phyloP scores from a whole-genome alignment of 2,329 filamentous ascomycete species.

The Tolypocladium nubicola region DNA sequence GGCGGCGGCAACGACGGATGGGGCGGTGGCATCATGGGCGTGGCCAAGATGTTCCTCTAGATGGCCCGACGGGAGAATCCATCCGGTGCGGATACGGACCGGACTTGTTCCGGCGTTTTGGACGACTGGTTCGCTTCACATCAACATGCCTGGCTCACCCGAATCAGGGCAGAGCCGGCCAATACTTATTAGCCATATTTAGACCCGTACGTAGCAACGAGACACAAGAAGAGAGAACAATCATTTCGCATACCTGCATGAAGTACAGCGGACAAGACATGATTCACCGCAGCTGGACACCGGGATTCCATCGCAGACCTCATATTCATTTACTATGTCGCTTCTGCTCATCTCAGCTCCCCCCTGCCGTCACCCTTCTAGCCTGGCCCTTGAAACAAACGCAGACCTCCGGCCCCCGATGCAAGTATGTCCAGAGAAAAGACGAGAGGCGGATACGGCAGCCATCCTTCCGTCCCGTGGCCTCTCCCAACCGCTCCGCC shows the following conservation, averaged over 20 bases:
- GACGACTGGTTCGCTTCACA: not conserved
- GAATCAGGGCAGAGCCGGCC: not conserved
- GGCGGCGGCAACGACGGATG: conserved; percentile 16
- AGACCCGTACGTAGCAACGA: not conserved
- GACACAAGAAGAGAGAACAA: not conserved
- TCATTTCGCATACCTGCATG: not conserved
- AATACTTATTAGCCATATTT: not conserved
- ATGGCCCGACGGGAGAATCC: not conserved
- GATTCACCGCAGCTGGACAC: no score
- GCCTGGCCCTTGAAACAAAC: not conserved
- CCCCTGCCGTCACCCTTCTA: not conserved
- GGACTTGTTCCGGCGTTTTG: not conserved
- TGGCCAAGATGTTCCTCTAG: conserved; percentile 28
- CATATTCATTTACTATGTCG: not conserved
- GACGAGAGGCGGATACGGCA: not conserved
- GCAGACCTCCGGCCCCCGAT: not conserved
- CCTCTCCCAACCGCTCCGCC: not conserved
- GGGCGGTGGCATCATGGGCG: conserved; percentile 22
- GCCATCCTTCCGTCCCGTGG: not conserved
- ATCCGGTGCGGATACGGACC: not conserved
- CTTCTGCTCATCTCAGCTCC: not conserved
- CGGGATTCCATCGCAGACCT: not conserved
- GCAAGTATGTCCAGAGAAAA: not conserved
- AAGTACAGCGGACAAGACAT: no score
- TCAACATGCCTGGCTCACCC: not conserved